Base-by-base conservation (phyloP, 495 filamentous ascomycete species). In the Aspergillus affinis region DNA sequence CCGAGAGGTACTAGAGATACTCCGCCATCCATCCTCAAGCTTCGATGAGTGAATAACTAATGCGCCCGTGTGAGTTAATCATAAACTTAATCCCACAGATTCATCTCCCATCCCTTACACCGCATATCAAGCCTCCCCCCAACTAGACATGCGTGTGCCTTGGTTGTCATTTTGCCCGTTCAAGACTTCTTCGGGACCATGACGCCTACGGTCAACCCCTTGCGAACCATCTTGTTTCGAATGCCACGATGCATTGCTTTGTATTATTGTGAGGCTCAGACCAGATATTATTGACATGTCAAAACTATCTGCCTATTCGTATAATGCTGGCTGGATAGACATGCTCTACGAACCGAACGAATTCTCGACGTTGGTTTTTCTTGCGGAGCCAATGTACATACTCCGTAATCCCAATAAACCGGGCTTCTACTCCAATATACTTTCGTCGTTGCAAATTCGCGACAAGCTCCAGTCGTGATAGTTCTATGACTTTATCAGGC, bases 41-140 rank as follows among this genome's bases (percentile, higher is more conserved):
- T 12, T 12, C 30, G 10, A 12, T 32, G 6, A 26, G 4, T 26
- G 23, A 26, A 2, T 26, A 26, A 26, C 5, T 10, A 41, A 41
- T 41, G 36, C 36, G 36, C 36, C 36, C 36, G 36, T 1, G 15
- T 41, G 36, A 41, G 36, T 32, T 32, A 12, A 7, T 12, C 30
- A 32, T 15, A 41, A 15, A 41, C 13, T 10, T 41, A 41, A 41
- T 41, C 12, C 36, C 13, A 15, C 13, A 17, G 29, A 17, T 41
- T 1, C 13, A 41, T 36, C 27, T 36, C 36, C 36, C 51, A 53
- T 53, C 51, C 51, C 51, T 53, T 53, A 53, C 51, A 27, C 51
- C 51, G 36, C 51, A 19, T 53, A 32, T 53, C 27, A 36, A n/a
- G 6, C 23, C 18, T 53, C 13, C 36, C 6, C 13, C 17, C 23